Evolutionary conservation across 1,284 basidiomycete species (phyloP), one percentile per base, ranked within the genome.

Genomic region (Tilletia walkeri): DNA sequence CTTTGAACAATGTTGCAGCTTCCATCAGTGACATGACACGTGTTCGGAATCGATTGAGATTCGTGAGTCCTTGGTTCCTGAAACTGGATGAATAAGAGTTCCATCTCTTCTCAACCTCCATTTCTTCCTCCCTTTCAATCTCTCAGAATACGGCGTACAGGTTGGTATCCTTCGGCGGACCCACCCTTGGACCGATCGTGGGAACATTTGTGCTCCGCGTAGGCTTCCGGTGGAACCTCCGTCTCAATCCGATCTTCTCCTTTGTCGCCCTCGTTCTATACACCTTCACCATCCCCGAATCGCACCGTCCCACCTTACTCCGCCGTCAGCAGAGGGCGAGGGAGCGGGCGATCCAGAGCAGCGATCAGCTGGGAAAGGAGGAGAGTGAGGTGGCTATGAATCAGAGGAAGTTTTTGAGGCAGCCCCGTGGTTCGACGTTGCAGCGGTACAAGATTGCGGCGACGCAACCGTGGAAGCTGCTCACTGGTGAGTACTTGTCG

Each of bases 11-110:
- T 24, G 67, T 74, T 18, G 71, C 71, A 12, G 71, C 69, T 16
- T 70, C 71, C n/a, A 70, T 74, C 30, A 56, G 65, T 5, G 73
- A 74, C 41, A 72, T 74, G 71, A 72, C 71, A 4, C 70, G 67
- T 5, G 69, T 70, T n/a, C 73, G 71, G 20, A 65, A 72, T n/a
- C 67, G 73, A 2, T 67, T 65, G 20, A 67, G 71, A 16, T 74
- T 67, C 24, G 59, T 63, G 59, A 63, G 59, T 63, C 24, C 24
- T 30, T 30, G 41, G 14, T 45, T 45, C 1, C 41, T 45, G 9
- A 48, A 12, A 1, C n/a, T 48, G 10, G 10, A n/a, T 12, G 12
- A 1, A 10, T 12, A 48, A n/a, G 47, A 48, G 47, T 1, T 10
- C 12, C 47, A 48, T 48, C 2, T 1, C 47, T 12, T n/a, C 47